Percentiles rank a stretch among this genome's conserved stretches.
Evolutionary conservation across 179 eudicot genomes (phyloP).

Genomic region (Drosera spatulata): DNA sequence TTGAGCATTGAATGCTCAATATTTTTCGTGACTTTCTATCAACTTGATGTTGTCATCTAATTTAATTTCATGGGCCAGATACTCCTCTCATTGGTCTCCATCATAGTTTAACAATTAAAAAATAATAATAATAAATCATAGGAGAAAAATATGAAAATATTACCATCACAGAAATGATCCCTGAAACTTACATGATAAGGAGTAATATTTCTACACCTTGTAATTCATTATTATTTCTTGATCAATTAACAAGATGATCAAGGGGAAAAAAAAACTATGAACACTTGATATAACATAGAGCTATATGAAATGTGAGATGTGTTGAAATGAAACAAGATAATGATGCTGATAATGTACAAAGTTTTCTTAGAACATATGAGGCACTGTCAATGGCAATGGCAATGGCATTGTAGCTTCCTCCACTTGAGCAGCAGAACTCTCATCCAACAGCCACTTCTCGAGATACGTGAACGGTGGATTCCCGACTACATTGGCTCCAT

Average conservation of each 20-base stretch:
- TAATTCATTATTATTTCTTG: too few relatives aligned
- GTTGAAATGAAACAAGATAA: background rate
- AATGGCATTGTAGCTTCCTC: background rate
- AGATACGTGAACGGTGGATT: conserved; percentile 31
- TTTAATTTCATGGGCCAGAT: conserved; percentile 10
- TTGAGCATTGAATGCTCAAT: conserved; percentile 7
- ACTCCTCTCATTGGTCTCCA: conserved; percentile 1
- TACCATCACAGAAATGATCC: too few relatives aligned
- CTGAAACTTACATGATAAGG: too few relatives aligned
- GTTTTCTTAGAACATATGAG: background rate
- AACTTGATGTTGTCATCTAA: conserved; percentile 20
- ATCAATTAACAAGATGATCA: too few relatives aligned
- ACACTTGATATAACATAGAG: too few relatives aligned
- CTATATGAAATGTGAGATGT: too few relatives aligned
- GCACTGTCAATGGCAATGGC: background rate
- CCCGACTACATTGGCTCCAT: conserved; percentile 4
- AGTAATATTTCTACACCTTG: too few relatives aligned
- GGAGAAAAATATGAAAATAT: too few relatives aligned
- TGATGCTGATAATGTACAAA: background rate
- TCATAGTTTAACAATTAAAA: conserved; percentile 1
- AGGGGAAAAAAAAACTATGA: too few relatives aligned
- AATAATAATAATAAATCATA: background rate
- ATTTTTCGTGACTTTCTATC: conserved; percentile 19
- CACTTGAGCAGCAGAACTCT: conserved; percentile 14
- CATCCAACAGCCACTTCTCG: conserved; percentile 38